These are phyloP conservation scores for Aquilaria agallochum DNA, from an alignment of 441 rosid genomes.

Conservation along the genomic window DNA sequence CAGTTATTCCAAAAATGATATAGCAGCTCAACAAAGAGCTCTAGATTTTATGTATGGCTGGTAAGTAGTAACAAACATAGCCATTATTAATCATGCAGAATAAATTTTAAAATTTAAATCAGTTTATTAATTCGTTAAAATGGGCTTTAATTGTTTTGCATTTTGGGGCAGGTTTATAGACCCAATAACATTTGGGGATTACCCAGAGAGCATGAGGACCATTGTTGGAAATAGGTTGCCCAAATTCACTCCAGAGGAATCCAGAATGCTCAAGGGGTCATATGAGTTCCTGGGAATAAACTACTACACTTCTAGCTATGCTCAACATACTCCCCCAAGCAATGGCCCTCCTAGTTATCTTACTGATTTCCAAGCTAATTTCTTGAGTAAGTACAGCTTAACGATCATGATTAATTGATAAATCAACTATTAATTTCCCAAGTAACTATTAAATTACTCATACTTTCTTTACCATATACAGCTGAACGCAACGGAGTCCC, in stretches of 20 bases:
- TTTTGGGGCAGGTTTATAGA: slow-evolving; percentile 9
- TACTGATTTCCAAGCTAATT: too few species aligned
- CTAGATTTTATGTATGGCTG: slow-evolving; percentile 10
- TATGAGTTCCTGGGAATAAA: slow-evolving; percentile 33
- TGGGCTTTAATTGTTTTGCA: too few species aligned
- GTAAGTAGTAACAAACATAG: not conserved
- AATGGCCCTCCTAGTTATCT: too few species aligned
- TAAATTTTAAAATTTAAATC: too few species aligned
- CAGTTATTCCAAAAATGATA: too few species aligned
- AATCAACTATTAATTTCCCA: too few species aligned
- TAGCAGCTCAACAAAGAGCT: not conserved
- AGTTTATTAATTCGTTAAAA: too few species aligned
- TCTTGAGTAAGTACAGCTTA: too few species aligned
- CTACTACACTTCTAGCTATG: slow-evolving; percentile 17
- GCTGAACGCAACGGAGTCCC: slow-evolving; percentile 20
- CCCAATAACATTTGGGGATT: slow-evolving; percentile 12
- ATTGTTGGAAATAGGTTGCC: slow-evolving; percentile 27
- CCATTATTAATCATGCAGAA: too few species aligned
- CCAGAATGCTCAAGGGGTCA: slow-evolving; percentile 26
- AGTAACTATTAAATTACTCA: too few species aligned
- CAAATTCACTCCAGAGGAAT: slow-evolving; percentile 16
- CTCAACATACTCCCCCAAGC: too few species aligned
- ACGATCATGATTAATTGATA: too few species aligned
- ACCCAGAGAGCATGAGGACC: slow-evolving; percentile 24
- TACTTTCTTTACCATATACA: not conserved